Evolutionary conservation across 345 rosid genomes (phyloP).

Genomic region (Erucastrum elatum): DNA sequence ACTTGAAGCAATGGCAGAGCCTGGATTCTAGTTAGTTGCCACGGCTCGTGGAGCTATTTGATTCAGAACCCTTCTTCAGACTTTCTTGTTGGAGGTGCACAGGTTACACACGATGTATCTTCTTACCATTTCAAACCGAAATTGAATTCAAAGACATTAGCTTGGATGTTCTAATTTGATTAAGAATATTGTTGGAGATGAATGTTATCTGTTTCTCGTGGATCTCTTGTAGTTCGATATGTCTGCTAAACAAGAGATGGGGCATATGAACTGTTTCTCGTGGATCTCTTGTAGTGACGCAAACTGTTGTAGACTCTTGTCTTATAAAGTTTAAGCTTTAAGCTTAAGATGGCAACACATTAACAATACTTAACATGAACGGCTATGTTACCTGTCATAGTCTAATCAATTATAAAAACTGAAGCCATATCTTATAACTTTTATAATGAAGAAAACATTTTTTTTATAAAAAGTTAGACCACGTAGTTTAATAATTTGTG

Average conservation of each 20-base stretch:
- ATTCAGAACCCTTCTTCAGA: slow-evolving; percentile 86
- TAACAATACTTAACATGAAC: background rate
- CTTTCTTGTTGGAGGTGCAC: slow-evolving; percentile 86
- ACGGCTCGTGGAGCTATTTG: slow-evolving; percentile 88
- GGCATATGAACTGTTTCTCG: background rate
- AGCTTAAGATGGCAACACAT: background rate
- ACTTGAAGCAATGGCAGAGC: slow-evolving; percentile 96
- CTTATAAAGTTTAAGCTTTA: background rate
- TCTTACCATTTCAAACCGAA: background rate
- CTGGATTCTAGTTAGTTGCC: slow-evolving; percentile 90
- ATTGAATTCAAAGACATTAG: background rate
- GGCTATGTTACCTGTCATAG: background rate
- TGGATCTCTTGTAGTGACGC: background rate
- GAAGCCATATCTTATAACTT: background rate
- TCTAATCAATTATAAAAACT: background rate
- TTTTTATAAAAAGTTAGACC: background rate
- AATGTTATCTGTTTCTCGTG: background rate
- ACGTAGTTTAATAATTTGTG: background rate
- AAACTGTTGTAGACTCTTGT: background rate
- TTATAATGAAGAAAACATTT: background rate
- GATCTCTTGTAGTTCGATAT: slow-evolving; percentile 4
- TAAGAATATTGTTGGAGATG: background rate
- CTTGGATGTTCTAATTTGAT: too few relatives aligned
- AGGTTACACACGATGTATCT: slow-evolving; percentile 45
- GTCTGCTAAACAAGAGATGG: background rate